phyloP scores from a whole-genome alignment of 2,329 filamentous ascomycete species.

The Sporothrix pseudoabietina region DNA sequence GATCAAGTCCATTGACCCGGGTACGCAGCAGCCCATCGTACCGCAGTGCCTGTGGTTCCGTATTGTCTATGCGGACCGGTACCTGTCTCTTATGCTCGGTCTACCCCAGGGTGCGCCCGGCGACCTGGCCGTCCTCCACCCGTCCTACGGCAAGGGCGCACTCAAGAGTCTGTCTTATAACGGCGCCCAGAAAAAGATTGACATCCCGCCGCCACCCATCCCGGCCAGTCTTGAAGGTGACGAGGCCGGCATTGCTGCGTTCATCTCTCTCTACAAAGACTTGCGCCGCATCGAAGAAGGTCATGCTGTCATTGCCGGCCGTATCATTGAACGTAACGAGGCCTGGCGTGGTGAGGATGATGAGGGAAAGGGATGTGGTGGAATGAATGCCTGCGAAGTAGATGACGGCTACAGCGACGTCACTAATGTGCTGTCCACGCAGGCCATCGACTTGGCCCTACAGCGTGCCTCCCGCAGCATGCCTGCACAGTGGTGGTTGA shows the following conservation, averaged over 20 bases:
- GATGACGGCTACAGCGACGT: slow-evolving; percentile 34
- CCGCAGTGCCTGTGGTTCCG: slow-evolving; percentile 51
- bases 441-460: slow-evolving; percentile 45
- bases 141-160: neutral
- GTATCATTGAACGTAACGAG: slow-evolving; percentile 46
- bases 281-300: slow-evolving; percentile 43
- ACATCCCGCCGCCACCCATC: neutral
- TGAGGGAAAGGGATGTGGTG: neutral
- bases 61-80: slow-evolving; percentile 50
- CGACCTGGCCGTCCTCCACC: slow-evolving; percentile 15
- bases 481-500: slow-evolving; percentile 50
- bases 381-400: slow-evolving; percentile 29
- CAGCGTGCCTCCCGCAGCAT: slow-evolving; percentile 43
- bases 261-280: neutral
- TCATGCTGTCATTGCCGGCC: slow-evolving; percentile 42
- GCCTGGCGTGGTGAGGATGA: slow-evolving; percentile 28
- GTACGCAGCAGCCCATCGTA: slow-evolving; percentile 39
- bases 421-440: slow-evolving; percentile 39
- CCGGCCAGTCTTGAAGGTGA: neutral
- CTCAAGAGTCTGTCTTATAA: neutral
- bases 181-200: neutral
- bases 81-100: slow-evolving; percentile 53
- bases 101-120: slow-evolving; percentile 45
- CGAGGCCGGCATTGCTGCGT: neutral
- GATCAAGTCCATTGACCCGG: slow-evolving; percentile 38